Base-by-base conservation (phyloP, 371 early-diverging fungal species). In the Rhizopus arrhizus region DNA sequence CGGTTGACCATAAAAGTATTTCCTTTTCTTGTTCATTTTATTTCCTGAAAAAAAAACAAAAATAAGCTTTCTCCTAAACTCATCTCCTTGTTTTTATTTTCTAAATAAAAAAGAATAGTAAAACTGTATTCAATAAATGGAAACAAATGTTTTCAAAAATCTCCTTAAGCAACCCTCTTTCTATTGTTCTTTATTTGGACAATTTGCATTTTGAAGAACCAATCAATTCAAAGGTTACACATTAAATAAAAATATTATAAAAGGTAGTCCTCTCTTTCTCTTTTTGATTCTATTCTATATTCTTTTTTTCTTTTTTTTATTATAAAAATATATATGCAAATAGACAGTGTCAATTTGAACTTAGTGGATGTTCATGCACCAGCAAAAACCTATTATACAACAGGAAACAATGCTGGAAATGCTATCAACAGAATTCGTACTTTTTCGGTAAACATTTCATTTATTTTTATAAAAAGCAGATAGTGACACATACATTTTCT, bases 331-430 rank as follows among this genome's bases (percentile, higher is more conserved):
- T 38, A 8, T 38, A 11, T 38, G 13, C 40, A 38, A 13, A 2
- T 38, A 13, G 40, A 38, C 13, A 38, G 40, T 38, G 40, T 38
- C 2, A 48, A 48, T 5, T n/a, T 48, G 48, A 29, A 48, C 8
- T 16, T 15, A 7, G 7, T 56, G 2, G 70, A 70, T 61, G 61
- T 58, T 40, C 70, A 70, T 57, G 70, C 70, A 40, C 70, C 70
- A 9, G 66, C 70, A 33, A 56, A 62, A 28, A 66, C 70, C 2
- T 70, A 70, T 34, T 70, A 70, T 31, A 70, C 70, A 0, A 66
- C 70, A n/a, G 70, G 70, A 13, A 59, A 28, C 31, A 70, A 70
- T 54, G 36, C 66, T 31, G 58, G 59, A 6, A 56, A 58, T 8
- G 50, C 53, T 28, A 31, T 62, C 4, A 59, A 57, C 36, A 36